Evolutionary conservation across 163 green algal species (phyloP).

Genomic region (Smithsoniella earleae): DNA sequence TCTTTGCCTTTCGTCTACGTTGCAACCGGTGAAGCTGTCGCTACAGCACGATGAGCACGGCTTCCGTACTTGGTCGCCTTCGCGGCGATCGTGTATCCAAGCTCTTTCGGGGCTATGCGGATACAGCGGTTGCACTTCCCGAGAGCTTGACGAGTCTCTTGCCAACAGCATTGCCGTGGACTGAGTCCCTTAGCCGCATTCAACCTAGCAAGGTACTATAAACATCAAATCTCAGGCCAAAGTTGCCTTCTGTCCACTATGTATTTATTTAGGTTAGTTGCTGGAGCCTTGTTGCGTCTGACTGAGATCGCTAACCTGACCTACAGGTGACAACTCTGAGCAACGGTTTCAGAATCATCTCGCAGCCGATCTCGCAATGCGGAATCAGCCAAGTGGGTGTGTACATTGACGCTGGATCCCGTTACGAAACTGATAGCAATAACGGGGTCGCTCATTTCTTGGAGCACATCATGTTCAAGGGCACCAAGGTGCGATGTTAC

Average conservation of each 20-base stretch:
- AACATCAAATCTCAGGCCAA: too few relatives aligned
- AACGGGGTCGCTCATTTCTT: constrained; percentile 98
- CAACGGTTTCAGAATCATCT: constrained; percentile 89
- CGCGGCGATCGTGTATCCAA: not conserved
- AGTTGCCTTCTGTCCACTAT: too few relatives aligned
- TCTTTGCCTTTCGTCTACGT: too few relatives aligned
- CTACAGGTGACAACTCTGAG: constrained; percentile 81
- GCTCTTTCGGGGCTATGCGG: not conserved
- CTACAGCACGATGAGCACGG: not conserved
- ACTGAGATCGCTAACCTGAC: too few relatives aligned
- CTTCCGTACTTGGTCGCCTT: not conserved
- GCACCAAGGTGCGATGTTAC: constrained; percentile 75
- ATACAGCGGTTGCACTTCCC: too few relatives aligned
- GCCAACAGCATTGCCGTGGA: constrained; percentile 13
- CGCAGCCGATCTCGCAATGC: constrained; percentile 73
- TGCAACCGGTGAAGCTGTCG: too few relatives aligned
- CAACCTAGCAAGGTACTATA: constrained; percentile 6
- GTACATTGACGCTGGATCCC: constrained; percentile 94
- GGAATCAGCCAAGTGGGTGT: constrained; percentile 93
- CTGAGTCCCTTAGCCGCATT: constrained; percentile 10
- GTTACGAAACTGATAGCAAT: constrained; percentile 84
- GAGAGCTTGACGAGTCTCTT: too few relatives aligned
- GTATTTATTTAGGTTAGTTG: too few relatives aligned
- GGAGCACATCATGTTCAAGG: constrained; percentile 99
- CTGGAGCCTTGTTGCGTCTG: too few relatives aligned